phyloP scores from a whole-genome alignment of 176 grass and related monocot species.

The Aegilops tauschii region DNA sequence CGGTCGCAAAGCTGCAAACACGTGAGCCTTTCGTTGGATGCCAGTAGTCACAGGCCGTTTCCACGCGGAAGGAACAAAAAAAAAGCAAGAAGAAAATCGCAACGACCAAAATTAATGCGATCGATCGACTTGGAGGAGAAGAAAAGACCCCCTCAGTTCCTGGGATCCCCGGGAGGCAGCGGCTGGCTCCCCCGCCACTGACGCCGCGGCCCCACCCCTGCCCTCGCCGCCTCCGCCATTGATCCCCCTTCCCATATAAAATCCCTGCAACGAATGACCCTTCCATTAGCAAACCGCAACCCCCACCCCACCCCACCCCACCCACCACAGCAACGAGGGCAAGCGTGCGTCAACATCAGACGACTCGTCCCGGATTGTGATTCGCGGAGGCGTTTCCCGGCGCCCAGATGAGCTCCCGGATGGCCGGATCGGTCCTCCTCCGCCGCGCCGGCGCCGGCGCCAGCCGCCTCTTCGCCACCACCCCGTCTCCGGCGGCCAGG shows the following conservation, averaged over 20 bases:
- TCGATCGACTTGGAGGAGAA: conserved; percentile 49
- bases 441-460: conserved; percentile 26
- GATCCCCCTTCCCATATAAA: conserved; percentile 4
- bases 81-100: neutral
- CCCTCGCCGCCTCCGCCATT: neutral
- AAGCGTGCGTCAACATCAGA: neutral
- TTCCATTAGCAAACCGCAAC: conserved; percentile 27
- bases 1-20: neutral
- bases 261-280: neutral
- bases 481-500: conserved; percentile 14
- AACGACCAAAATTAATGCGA: conserved; percentile 15
- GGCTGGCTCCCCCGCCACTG: conserved; percentile 16
- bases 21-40: conserved; percentile 5
- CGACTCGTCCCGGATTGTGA: neutral
- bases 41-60: conserved; percentile 14
- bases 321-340: neutral
- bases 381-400: neutral
- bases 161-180: conserved; percentile 26
- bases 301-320: neutral
- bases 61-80: neutral
- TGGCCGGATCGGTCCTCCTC: conserved; percentile 47
- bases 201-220: conserved; percentile 15
- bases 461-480: conserved; percentile 17
- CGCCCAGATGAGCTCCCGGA: conserved; percentile 50
- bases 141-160: conserved; percentile 28